Evolutionary conservation across 2,329 filamentous ascomycete species (phyloP), one percentile per base, ranked within the genome.

Genomic region (Beauveria brongniartii): DNA sequence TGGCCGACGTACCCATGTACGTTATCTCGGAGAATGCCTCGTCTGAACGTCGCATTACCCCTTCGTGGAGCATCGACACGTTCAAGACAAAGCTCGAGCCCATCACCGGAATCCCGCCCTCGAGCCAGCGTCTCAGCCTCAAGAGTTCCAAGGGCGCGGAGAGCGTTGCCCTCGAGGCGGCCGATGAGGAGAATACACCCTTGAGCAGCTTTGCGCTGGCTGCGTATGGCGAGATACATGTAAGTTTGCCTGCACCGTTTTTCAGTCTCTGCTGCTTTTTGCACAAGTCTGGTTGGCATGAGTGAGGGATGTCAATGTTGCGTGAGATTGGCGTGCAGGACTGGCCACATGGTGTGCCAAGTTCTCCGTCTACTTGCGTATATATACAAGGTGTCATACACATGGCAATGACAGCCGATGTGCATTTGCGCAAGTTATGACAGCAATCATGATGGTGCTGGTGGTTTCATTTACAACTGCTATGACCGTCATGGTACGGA

Each of bases 81-180:
- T 82, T 97, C 68, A 96, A 93, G 77, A 77, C 81, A 58, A 95
- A 94, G 74, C 86, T 99, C 56, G 93, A 97, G 75, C 89, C 91
- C 64, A 87, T 97, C 75, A 97, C 93, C 2, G 94, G 94, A 64
- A 86, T 97, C 43, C 93, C 94, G 18, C 90, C 92, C 12, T 82
- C 82, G 34, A 86, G 82, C 63, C 94, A 97, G 74, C 84, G 80
- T 64, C 82, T 99, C 64, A 86, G 80, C 34, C 79, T 97, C 70
- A 90, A 87, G 71, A 78, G 86, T 18, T 79, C 82, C 40, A 75
- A 77, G 61, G 71, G 71, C 40, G 81, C 85, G 67, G 81, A 86
- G 64, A 79, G 80, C 63, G 80, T 90, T 65, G 74, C 87, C 57
- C 78, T 95, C 67, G 81, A 87, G 69, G 87, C 87, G 50, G 77